Base-by-base conservation (phyloP, 805 yeast genomes). In the Pichia ethanolica region DNA sequence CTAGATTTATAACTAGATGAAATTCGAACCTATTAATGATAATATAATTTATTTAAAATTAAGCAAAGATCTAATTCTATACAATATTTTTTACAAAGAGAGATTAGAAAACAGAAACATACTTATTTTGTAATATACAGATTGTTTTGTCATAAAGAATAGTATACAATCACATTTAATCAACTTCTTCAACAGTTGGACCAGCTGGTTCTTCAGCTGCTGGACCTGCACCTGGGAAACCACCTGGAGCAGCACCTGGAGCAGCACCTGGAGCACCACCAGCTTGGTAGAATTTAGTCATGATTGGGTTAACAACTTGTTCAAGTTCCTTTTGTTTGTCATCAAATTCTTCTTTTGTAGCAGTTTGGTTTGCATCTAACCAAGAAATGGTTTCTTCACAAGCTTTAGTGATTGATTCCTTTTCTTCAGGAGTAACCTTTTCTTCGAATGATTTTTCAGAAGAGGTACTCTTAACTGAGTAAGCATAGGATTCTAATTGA, bases 311-410 rank as follows among this genome's bases (percentile, higher is more conserved):
- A 60, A 96, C 96, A 72, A 84, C 78, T 61, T 81, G 85, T 79
- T 91, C 97, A 66, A 90, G 83, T 75, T 89, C 97, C 83, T 90
- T 90, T 78, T 89, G 95, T 78, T 80, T 85, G 74, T 86, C 96
- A 67, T 81, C 78, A 71, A 74, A 90, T 79, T 90, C 98, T 69
- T 91, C 97, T 52, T 87, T 81, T 48, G 96, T 71, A 61, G 96
- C 97, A 58, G 97, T 80, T 74, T 85, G 91, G 78, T 89, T 88
- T 62, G 81, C 79, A 72, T 90, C 98, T 72, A 91, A 83, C 97
- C 97, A 91, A 56, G 79, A 71, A 64, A 88, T 83, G 61, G 93
- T 77, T 73, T 86, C 93, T 56, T 86, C 88, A 67, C 87, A 84
- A 58, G 93, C 89, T 72, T 82, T 81, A 66, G 79, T 75, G 59